Evolutionary conservation across 2,329 filamentous ascomycete species (phyloP).

Genomic region (Colletotrichum tropicicola): DNA sequence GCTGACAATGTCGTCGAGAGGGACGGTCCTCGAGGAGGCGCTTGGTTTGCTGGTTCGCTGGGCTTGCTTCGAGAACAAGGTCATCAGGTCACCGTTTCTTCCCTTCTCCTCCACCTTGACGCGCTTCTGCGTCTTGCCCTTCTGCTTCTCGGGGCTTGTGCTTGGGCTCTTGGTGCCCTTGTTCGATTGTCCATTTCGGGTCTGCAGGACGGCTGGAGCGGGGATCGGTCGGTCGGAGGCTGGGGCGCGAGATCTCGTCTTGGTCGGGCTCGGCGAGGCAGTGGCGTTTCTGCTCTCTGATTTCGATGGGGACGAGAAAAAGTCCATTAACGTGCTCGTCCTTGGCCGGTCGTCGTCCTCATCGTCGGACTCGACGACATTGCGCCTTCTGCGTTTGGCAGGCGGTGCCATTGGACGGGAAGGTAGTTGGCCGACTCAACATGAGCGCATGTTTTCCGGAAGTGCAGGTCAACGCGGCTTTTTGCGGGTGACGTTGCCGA

Average conservation of each 20-base stretch:
- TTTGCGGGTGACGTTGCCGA: constrained; percentile 7
- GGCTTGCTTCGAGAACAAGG: constrained; percentile 70
- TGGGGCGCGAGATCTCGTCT: constrained; percentile 30
- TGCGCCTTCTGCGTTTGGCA: constrained; percentile 67
- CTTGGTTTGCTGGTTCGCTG: constrained; percentile 50
- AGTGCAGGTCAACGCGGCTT: neutral
- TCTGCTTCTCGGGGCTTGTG: constrained; percentile 58
- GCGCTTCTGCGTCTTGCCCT: constrained; percentile 43
- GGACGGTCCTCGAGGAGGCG: constrained; percentile 39
- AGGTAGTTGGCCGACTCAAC: constrained; percentile 6
- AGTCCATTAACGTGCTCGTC: constrained; percentile 60
- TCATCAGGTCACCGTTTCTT: constrained; percentile 64
- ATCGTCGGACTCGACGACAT: constrained; percentile 60
- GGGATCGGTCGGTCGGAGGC: neutral
- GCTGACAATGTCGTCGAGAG: constrained; percentile 59
- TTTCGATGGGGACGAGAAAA: constrained; percentile 59
- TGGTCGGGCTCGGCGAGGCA: constrained; percentile 52
- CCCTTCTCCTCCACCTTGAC: constrained; percentile 56
- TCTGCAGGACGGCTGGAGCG: constrained; percentile 34
- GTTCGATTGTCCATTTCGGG: constrained; percentile 33
- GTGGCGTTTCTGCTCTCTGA: constrained; percentile 41
- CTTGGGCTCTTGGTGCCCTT: constrained; percentile 47
- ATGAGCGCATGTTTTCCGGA: constrained; percentile 17
- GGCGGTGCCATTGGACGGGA: constrained; percentile 61
- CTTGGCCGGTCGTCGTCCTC: constrained; percentile 51